These are phyloP conservation scores for Heteromeles arbutifolia DNA, from an alignment of 306 rosid species.

Conservation along the genomic window DNA sequence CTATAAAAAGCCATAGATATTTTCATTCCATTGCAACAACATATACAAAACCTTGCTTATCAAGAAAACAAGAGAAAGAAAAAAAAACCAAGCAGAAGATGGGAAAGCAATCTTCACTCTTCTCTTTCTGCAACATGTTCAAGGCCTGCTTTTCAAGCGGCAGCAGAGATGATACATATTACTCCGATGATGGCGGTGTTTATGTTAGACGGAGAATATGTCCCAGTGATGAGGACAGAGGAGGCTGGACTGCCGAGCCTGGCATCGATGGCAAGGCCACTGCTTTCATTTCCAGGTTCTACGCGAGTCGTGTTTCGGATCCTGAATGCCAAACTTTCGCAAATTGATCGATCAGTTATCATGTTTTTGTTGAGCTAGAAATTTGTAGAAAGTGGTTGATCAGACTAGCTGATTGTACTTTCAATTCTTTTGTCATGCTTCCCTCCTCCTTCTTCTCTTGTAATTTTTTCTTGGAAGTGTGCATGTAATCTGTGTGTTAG, in stretches of 20 bases:
- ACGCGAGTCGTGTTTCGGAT: slow-evolving; percentile 49
- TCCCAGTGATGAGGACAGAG: slow-evolving; percentile 78
- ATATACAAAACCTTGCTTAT: background rate
- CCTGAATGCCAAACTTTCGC: slow-evolving; percentile 43
- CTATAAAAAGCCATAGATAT: slow-evolving; percentile 31
- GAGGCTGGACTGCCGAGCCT: slow-evolving; percentile 81
- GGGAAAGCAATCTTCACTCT: slow-evolving; percentile 48
- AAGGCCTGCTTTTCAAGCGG: slow-evolving; percentile 58
- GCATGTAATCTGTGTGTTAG: slow-evolving; percentile 6
- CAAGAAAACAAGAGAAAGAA: background rate
- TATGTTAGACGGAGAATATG: slow-evolving; percentile 42
- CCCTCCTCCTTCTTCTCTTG: slow-evolving; percentile 1
- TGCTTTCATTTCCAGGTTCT: slow-evolving; percentile 71
- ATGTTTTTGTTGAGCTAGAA: background rate
- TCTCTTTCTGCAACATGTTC: slow-evolving; percentile 57
- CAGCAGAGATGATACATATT: slow-evolving; percentile 20
- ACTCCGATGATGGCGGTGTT: slow-evolving; percentile 45
- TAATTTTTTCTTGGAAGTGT: slow-evolving; percentile 12
- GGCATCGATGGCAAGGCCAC: slow-evolving; percentile 80
- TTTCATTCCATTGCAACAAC: slow-evolving; percentile 11
- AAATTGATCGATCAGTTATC: background rate
- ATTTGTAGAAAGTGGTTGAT: background rate
- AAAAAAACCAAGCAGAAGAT: background rate
- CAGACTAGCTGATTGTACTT: slow-evolving; percentile 7
- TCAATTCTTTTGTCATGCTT: background rate